Evolutionary conservation across 139 green algal species (phyloP), one percentile per base, ranked within the genome.

Genomic region (Chlorella sorokiniana): DNA sequence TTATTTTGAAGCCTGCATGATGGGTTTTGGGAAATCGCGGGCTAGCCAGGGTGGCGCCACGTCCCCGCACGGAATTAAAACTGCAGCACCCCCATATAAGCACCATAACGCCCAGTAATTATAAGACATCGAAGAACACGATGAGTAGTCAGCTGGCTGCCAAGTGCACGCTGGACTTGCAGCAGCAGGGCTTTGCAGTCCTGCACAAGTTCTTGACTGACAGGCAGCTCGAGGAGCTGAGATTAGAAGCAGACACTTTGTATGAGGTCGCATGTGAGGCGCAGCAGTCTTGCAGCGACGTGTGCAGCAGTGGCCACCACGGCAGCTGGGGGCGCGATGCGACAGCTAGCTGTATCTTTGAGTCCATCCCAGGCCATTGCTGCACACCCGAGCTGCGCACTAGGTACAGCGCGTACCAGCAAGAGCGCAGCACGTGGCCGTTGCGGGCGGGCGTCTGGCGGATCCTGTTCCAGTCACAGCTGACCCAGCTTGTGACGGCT

Each of bases 251-350:
- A 27, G 61, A 63, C 59, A 81, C 61, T 25, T 31, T 81, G 61
- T 73, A 48, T 40, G 75, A 81, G 31, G 16, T 81, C 41, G 75
- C 75, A n/a, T 27, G 45, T 38, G 75, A 81, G 75, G 75, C 27
- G 16, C 41, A 63, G 44, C 41, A 35, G 67, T n/a, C 67, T 35
- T 25, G 33, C 71, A 45, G 23, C 41, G 20, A 9, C n/a, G 44
- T 7, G n/a, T 16, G 33, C 69, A 7, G 35, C 69, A 40, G 3
- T 7, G 31, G 23, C 27, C 33, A n/a, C 33, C 27, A 27, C 0
- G 18, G 56, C 56, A 69, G 20, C 16, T 81, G 76, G 76, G 61
- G 76, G 25, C 11, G 14, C 11, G 77, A 82, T 4, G 45, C 40
- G 23, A n/a, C 22, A 0, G 20, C 62, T 8, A 62, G 59, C 7